These are phyloP conservation scores for Colletotrichum falcatum DNA, from an alignment of 2,329 filamentous ascomycete species.

Conservation along the genomic window DNA sequence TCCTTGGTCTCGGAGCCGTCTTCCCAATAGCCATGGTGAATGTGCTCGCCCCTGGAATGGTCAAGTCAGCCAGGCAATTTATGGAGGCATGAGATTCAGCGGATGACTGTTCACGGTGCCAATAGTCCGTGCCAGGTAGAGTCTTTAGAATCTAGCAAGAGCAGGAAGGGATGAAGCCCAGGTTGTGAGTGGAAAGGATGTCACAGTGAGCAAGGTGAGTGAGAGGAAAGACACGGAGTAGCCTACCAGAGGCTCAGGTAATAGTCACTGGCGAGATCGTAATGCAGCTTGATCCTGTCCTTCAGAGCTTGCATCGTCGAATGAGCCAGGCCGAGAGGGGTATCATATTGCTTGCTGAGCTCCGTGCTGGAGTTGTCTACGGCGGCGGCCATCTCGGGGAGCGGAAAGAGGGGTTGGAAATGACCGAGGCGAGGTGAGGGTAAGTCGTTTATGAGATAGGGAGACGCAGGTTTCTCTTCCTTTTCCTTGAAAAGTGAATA, in stretches of 20 bases:
- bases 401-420: neutral
- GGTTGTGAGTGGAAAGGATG: neutral
- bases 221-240: neutral
- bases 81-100: too few relatives aligned
- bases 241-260: conserved; percentile 70
- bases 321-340: conserved; percentile 58
- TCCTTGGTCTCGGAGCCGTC: conserved; percentile 65
- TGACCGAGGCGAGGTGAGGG: neutral
- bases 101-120: neutral
- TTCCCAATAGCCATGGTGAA: conserved; percentile 72
- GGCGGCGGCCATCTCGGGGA: conserved; percentile 23
- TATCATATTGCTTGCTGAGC: conserved; percentile 60
- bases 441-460: neutral
- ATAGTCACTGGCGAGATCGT: conserved; percentile 71
- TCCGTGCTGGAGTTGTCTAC: conserved; percentile 46
- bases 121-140: neutral
- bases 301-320: conserved; percentile 64
- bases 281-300: conserved; percentile 69
- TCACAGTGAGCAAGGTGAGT: conserved; percentile 2
- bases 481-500: too few relatives aligned
- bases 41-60: conserved; percentile 67
- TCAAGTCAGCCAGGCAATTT: conserved; percentile 14
- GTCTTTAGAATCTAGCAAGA: neutral
- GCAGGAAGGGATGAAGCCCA: neutral
- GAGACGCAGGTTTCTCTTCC: too few relatives aligned